Base-by-base conservation (phyloP, 495 filamentous ascomycete species). In the Penicilliopsis zonata region DNA sequence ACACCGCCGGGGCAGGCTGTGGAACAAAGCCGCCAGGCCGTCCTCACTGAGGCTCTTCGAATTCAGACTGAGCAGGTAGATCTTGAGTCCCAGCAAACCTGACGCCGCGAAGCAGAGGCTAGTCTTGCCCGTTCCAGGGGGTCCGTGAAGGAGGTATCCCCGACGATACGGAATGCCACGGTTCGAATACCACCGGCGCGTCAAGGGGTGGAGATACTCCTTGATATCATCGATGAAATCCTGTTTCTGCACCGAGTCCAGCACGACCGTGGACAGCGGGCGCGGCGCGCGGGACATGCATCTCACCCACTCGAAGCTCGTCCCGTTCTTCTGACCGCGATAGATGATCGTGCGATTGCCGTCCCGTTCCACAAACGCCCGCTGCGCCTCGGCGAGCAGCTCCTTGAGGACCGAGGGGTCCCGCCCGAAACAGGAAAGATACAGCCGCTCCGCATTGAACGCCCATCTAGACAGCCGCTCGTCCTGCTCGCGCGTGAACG, bases 201-300 rank as follows among this genome's bases (percentile, higher is more conserved):
- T 86, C 2, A 65, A 60, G 0, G 81, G 77, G 35, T 85, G 76
- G 5, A 94, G 59, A 43, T 88, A 95, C 43, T 94, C 86, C 52
- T 86, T 85, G 50, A 94, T 82, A 51, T 95, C 88, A 10, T 64
- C 53, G 18, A 92, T 53, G 13, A 94, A 67, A 16, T 61, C 65
- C 7, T 73, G 50, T 57, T 94, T 95, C 51, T 84, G 73, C 19
- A 61, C 49, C 15, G 70, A 63, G 37, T 93, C 87, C 10, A 95
- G 60, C 2, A 90, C 76, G 0, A 94, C 87, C 0, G 87, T 94
- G 3, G 72, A 69, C 60, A 95, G 74, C 2, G 87, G 79, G 15
- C 86, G 61, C 1, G 79, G 76, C 0, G 80, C 72, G n/a, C 82
- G 55, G 21, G 72, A 68, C 35, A 80, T 77, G 14, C 78, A 77